Evolutionary conservation across 1,284 basidiomycete species (phyloP).

Genomic region (Filobasidium uniguttulatum): DNA sequence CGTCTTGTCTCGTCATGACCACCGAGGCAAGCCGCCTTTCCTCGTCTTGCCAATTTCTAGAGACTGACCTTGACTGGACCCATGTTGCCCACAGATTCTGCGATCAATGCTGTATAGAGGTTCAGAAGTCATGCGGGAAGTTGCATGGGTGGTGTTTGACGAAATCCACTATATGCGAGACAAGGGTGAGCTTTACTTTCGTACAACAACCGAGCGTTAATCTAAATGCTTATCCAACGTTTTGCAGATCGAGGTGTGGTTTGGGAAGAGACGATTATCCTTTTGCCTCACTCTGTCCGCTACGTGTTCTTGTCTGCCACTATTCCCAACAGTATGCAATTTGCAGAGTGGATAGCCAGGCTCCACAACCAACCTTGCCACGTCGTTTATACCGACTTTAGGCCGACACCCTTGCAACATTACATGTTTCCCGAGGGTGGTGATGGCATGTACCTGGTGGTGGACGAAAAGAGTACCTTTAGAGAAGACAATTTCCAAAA

Average conservation of each 20-base stretch:
- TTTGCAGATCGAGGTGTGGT: constrained; percentile 44
- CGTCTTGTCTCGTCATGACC: constrained; percentile 97
- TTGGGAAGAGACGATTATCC: constrained; percentile 76
- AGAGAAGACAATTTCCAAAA: constrained; percentile 95
- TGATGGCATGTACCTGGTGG: constrained; percentile 93
- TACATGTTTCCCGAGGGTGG: constrained; percentile 95
- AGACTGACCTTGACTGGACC: neutral
- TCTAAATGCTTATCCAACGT: neutral
- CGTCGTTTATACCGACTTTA: constrained; percentile 98
- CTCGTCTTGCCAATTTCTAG: neutral
- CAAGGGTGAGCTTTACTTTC: constrained; percentile 42
- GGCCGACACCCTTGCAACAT: constrained; percentile 94
- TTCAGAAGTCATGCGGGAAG: constrained; percentile 98
- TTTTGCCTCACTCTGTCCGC: constrained; percentile 87
- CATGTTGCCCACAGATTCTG: constrained; percentile 59
- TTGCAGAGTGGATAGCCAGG: constrained; percentile 96
- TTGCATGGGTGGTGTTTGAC: constrained; percentile 99
- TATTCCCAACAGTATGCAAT: constrained; percentile 99
- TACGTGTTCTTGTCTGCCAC: constrained; percentile 99
- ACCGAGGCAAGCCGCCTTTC: constrained; percentile 58
- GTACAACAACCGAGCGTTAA: neutral
- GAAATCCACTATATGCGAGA: constrained; percentile 99
- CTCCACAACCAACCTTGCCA: constrained; percentile 97
- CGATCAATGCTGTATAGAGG: constrained; percentile 98
- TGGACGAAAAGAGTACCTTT: constrained; percentile 95